phyloP scores from a whole-genome alignment of 805 yeast species.

The Blastobotrys mokoenaii region DNA sequence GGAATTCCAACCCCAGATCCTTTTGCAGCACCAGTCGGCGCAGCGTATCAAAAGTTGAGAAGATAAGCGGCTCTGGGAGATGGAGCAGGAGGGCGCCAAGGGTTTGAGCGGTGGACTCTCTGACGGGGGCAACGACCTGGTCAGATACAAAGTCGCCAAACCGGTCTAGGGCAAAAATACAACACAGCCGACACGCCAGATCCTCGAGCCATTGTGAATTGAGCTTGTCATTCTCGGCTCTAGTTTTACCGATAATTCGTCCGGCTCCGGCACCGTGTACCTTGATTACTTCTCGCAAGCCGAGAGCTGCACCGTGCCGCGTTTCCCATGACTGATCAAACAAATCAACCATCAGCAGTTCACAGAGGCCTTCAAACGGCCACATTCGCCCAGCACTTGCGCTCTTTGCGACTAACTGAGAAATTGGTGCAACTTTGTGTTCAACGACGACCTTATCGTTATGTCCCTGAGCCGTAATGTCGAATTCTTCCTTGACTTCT shows the following conservation, averaged over 20 bases:
- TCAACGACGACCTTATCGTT: slow-evolving; percentile 81
- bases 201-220: slow-evolving; percentile 76
- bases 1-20: slow-evolving; percentile 36
- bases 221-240: slow-evolving; percentile 52
- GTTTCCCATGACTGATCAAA: slow-evolving; percentile 88
- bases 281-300: slow-evolving; percentile 75
- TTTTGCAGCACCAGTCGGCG: slow-evolving; percentile 61
- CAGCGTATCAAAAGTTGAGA: slow-evolving; percentile 56
- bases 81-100: slow-evolving; percentile 82
- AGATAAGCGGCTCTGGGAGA: slow-evolving; percentile 49
- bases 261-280: slow-evolving; percentile 85
- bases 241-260: slow-evolving; percentile 55
- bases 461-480: slow-evolving; percentile 71
- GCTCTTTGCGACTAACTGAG: slow-evolving; percentile 57
- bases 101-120: slow-evolving; percentile 95
- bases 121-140: slow-evolving; percentile 95
- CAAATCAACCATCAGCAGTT: slow-evolving; percentile 65
- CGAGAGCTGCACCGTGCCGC: slow-evolving; percentile 92
- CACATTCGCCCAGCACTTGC: slow-evolving; percentile 70
- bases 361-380: slow-evolving; percentile 93
- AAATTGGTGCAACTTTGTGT: slow-evolving; percentile 51
- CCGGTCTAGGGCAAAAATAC: slow-evolving; percentile 84
- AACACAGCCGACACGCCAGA: slow-evolving; percentile 72
- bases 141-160: slow-evolving; percentile 97
- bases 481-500: slow-evolving; percentile 33